Percentiles rank a stretch among this genome's conserved stretches.
phyloP scores from a whole-genome alignment of 2,329 filamentous ascomycete genomes.

The Alternaria burnsii region DNA sequence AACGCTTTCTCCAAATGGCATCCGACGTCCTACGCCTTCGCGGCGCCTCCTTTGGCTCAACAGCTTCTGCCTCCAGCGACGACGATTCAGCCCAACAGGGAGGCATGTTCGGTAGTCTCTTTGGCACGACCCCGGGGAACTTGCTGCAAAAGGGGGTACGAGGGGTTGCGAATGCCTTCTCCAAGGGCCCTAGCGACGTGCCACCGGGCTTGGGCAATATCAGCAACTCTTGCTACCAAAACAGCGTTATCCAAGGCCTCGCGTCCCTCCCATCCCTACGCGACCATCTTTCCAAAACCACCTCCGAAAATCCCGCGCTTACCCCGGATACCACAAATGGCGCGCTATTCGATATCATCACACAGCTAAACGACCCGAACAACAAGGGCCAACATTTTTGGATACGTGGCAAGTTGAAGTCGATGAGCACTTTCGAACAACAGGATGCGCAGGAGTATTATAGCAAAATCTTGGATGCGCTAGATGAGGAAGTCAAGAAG shows the following conservation, averaged over 20 bases:
- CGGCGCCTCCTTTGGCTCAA: constrained; percentile 12
- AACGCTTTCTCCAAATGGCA: constrained; percentile 54
- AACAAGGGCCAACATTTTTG: constrained; percentile 82
- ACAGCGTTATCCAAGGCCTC: constrained; percentile 85
- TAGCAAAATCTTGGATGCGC: constrained; percentile 83
- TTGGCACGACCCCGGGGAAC: constrained; percentile 51
- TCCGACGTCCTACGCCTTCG: constrained; percentile 15
- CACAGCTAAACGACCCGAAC: constrained; percentile 71
- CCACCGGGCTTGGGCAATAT: constrained; percentile 81
- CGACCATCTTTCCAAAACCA: constrained; percentile 64
- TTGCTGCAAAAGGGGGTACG: constrained; percentile 48
- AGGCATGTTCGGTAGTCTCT: constrained; percentile 40
- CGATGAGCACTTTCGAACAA: constrained; percentile 93
- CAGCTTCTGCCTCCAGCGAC: constrained; percentile 26
- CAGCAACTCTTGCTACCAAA: constrained; percentile 98
- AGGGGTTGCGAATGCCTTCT: constrained; percentile 49
- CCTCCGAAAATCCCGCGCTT: constrained; percentile 46
- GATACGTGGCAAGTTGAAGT: constrained; percentile 83
- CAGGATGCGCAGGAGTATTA: constrained; percentile 99
- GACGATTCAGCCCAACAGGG: constrained; percentile 33
- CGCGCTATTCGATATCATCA: constrained; percentile 71
- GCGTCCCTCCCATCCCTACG: constrained; percentile 77
- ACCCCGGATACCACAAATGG: constrained; percentile 57
- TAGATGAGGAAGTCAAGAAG: constrained; percentile 76
- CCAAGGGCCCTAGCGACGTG: constrained; percentile 40